A percentile compares a stretch with the other conserved stretches of the same genome.
These are phyloP conservation scores for Puccinia horiana DNA, from an alignment of 1,284 basidiomycete genomes.

Conservation along the genomic window DNA sequence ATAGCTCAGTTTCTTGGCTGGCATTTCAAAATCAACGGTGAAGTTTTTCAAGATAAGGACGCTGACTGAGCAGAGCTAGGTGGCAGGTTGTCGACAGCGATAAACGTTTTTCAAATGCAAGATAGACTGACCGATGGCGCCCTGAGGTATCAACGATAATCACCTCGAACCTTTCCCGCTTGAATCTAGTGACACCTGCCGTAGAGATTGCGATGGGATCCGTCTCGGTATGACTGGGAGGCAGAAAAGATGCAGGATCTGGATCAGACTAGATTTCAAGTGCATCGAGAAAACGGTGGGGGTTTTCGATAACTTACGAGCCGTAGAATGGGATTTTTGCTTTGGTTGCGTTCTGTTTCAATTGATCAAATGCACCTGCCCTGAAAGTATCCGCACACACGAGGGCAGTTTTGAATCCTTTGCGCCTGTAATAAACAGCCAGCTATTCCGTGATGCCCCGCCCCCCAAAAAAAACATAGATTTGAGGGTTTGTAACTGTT, in stretches of 20 bases:
- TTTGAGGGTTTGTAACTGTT: not conserved
- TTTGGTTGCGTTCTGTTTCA: constrained; percentile 88
- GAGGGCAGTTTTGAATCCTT: constrained; percentile 95
- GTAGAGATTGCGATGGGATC: constrained; percentile 94
- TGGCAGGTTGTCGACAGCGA: not conserved
- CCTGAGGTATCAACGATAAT: constrained; percentile 99
- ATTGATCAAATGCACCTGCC: constrained; percentile 97
- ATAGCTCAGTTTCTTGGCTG: constrained; percentile 94
- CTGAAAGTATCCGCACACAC: constrained; percentile 99
- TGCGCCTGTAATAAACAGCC: constrained; percentile 94
- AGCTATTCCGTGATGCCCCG: constrained; percentile 62
- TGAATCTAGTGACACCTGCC: constrained; percentile 93
- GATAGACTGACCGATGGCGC: constrained; percentile 65
- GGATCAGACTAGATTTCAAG: not conserved
- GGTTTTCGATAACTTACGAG: constrained; percentile 60
- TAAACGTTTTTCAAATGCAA: not conserved
- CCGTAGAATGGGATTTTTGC: constrained; percentile 99
- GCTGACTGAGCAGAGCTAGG: not conserved
- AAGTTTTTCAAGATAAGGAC: not conserved
- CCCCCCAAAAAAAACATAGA: not conserved
- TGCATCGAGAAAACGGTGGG: not conserved
- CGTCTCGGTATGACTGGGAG: constrained; percentile 82
- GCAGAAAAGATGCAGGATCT: not conserved
- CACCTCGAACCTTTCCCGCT: constrained; percentile 95
- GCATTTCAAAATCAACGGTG: not conserved